Base-by-base conservation (phyloP, 2,329 filamentous ascomycete genomes). In the Verticillium dahliae region DNA sequence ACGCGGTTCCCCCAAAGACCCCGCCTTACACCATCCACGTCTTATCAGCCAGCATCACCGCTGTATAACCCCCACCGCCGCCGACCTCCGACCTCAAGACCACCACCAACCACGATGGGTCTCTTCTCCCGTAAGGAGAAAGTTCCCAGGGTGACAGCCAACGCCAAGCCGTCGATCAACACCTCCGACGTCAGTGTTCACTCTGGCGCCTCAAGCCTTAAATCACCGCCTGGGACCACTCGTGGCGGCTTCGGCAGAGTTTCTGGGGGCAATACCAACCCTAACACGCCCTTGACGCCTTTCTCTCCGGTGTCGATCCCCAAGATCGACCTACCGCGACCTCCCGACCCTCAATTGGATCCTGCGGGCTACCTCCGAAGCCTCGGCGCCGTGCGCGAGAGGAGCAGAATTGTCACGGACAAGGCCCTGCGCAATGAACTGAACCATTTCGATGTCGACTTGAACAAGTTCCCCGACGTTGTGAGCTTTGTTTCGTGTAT, bases 311-410 rank as follows among this genome's bases (percentile, higher is more conserved):
- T 73, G 67, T 80, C 76, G 65, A 83, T 93, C 67, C 87, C 89
- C 68, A 90, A 92, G 74, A 82, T 96, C 69, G 85, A 92, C 66
- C 84, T 98, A 57, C 91, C 94, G 58, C 89, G 87, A 70, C 87
- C 92, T 15, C 93, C 94, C 34, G 93, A 98, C 76, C 93, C 94
- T 69, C 84, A 89, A 65, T 81, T 94, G 68, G 92, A 98, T 73
- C 93, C 94, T 22, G 91, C 90, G 31, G 93, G 88, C 64, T 98
- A 98, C 76, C 84, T 99, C 70, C 87, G 91, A 72, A 97, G 92
- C 77, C 86, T 98, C 70, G 87, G 91, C 70, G 87, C 95, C 34
- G 92, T 99, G 33, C 85, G 95, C 65, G 92, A 97, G 70, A 81
- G 92, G 65, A 89, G 85, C 71, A 85, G 79, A 69, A 78, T 94